Base-by-base conservation (phyloP, 345 rosid species). In the Nasturtium officinale region DNA sequence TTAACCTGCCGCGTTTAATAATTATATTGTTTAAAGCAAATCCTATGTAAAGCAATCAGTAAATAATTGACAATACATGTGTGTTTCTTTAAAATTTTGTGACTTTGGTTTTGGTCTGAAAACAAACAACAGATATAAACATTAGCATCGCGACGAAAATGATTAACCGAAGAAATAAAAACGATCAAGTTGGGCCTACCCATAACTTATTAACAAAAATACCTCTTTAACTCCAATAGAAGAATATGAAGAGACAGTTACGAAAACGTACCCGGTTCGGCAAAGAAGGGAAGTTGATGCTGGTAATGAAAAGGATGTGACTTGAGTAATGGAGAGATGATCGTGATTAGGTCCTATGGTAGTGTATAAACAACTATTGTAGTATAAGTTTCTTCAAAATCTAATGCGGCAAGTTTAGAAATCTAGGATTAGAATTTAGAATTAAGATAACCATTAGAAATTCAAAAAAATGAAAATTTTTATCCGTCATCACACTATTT, bases 271-370 rank as follows among this genome's bases (percentile, higher is more conserved):
- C 96, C 91, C 67, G 95, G 90, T 68, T 89, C 88, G 35, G 85
- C 56, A 57, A 69, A 78, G 80, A 87, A 86, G 9, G 60, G 57
- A 20, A 91, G 84, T 2, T 77, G 86, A 84, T 94, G 98, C 5
- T 85, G 92, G 51, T 23, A 58, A 74, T 94, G 97, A 61, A 86
- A 73, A 60, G 96, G 97, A 46, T 94, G 97, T 9, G 77, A 77
- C 48, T 78, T 77, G 11, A 87, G 86, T 35, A 66, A 11, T 2
- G 75, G 77, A 74, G 88, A n/a, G n/a, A n/a, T n/a, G n/a, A n/a
- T n/a, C n/a, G n/a, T n/a, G n/a, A n/a, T n/a, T n/a, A n/a, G n/a
- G n/a, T n/a, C n/a, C n/a, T n/a, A n/a, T n/a, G n/a, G n/a, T n/a
- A n/a, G n/a, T n/a, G n/a, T n/a, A n/a, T n/a, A n/a, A n/a, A n/a